phyloP scores from a whole-genome alignment of 2,329 filamentous ascomycete genomes.

The Coniochaeta sp. region DNA sequence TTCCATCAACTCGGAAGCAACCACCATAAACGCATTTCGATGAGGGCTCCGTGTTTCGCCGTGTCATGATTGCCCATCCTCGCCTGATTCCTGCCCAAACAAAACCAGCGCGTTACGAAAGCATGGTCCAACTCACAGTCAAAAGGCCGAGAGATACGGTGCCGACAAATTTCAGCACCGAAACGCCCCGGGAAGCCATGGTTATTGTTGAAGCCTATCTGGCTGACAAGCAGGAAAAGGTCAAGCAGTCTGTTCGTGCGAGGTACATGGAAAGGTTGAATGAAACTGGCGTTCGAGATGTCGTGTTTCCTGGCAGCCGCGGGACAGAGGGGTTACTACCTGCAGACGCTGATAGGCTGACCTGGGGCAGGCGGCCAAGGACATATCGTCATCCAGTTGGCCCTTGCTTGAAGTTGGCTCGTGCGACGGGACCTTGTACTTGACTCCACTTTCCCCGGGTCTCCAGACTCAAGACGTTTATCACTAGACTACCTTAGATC shows the following conservation, averaged over 20 bases:
- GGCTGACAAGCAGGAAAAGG: neutral
- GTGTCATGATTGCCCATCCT: neutral
- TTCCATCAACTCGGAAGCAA: neutral
- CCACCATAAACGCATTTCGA: neutral
- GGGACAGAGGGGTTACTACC: neutral
- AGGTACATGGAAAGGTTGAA: neutral
- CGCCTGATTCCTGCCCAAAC: neutral
- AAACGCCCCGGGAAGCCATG: conserved; percentile 64
- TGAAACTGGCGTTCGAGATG: neutral
- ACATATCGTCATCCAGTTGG: neutral
- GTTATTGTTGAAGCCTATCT: neutral
- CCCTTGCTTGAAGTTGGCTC: neutral
- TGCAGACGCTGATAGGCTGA: neutral
- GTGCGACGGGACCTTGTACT: neutral
- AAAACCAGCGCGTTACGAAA: neutral
- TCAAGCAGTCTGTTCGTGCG: neutral
- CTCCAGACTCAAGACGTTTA: neutral
- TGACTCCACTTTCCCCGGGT: neutral
- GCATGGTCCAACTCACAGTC: conserved; percentile 54
- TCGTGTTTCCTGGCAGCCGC: neutral
- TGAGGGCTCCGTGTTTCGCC: no score
- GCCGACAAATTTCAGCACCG: conserved; percentile 85
- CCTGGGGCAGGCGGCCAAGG: neutral
- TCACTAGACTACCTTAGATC: no score
- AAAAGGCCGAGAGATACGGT: conserved; percentile 81